A percentile compares a stretch with the other conserved stretches of the same genome.
Evolutionary conservation across 2,329 filamentous ascomycete species (phyloP).

Genomic region (Epicoccum nigrum): DNA sequence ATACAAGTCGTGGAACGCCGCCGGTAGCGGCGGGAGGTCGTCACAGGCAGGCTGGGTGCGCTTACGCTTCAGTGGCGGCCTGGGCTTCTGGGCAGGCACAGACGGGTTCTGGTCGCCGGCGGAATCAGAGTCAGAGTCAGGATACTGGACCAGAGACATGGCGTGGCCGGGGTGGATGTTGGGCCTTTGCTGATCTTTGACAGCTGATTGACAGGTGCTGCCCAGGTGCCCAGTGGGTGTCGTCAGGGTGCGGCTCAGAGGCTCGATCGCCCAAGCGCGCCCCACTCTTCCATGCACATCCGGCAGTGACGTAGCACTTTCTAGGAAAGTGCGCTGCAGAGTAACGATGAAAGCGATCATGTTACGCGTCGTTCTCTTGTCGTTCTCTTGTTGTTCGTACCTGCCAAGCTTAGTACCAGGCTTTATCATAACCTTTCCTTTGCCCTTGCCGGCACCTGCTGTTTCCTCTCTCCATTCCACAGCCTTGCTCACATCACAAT

Average conservation of each 20-base stretch:
- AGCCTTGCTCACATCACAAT: conserved; percentile 7
- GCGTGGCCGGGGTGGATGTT: conserved; percentile 25
- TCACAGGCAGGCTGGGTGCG: conserved; percentile 25
- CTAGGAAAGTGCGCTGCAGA: conserved; percentile 26
- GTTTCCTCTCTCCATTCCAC: conserved; percentile 4
- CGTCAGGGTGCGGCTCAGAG: conserved; percentile 23
- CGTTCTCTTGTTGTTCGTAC: conserved; percentile 28
- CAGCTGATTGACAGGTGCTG: conserved; percentile 18
- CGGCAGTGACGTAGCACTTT: conserved; percentile 37
- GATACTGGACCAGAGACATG: conserved; percentile 44
- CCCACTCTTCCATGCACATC: conserved; percentile 31
- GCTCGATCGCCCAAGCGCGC: conserved; percentile 11
- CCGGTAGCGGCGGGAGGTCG: conserved; percentile 74
- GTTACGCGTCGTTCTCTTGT: conserved; percentile 33
- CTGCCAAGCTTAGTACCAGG: conserved; percentile 43
- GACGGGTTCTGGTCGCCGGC: conserved; percentile 46
- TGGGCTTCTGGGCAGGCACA: conserved; percentile 17
- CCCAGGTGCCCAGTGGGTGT: conserved; percentile 18
- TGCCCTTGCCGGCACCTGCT: conserved; percentile 22
- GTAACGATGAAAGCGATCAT: conserved; percentile 32
- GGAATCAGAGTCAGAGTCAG: conserved; percentile 66
- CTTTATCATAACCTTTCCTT: conserved; percentile 28
- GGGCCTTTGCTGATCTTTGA: conserved; percentile 18
- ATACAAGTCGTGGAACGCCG: conserved; percentile 87
- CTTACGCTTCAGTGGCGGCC: conserved; percentile 40